A percentile compares a stretch with the other conserved stretches of the same genome.
Conservation (phyloP, 352 stramenopile species). For the Blastocystis hominis region DNA sequence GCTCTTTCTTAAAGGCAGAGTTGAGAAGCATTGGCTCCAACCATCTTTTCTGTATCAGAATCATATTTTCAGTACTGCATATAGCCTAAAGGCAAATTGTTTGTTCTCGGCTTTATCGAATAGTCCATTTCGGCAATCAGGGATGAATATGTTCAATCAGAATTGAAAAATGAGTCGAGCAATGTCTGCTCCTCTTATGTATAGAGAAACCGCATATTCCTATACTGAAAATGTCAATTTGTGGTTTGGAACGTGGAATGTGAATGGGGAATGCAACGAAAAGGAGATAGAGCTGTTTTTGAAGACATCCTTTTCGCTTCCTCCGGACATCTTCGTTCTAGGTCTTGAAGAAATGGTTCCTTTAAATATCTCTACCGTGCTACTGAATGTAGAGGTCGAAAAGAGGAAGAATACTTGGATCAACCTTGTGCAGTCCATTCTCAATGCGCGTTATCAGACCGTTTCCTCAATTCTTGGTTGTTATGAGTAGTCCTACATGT, state of each 20-base stretch:
- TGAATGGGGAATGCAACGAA: background rate
- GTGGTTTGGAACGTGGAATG: constrained; percentile 53
- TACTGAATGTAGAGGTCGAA: background rate
- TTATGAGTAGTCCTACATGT: background rate
- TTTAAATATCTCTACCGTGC: background rate
- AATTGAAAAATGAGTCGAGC: background rate
- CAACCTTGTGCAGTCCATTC: background rate
- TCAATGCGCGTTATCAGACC: background rate
- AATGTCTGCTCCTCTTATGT: background rate
- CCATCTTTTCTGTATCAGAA: too few species aligned
- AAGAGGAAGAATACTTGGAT: background rate
- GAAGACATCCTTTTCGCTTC: background rate
- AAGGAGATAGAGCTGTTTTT: background rate
- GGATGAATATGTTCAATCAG: background rate
- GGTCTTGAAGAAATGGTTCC: constrained; percentile 50
- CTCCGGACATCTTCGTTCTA: background rate
- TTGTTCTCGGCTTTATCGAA: background rate
- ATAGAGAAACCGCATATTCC: background rate
- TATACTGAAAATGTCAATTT: background rate
- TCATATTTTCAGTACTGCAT: background rate
- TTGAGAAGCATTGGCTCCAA: too few species aligned
- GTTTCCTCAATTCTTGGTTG: background rate
- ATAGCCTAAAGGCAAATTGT: background rate
- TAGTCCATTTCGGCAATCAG: too few species aligned
- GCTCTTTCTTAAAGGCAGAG: too few species aligned